Evolutionary conservation across 2,329 filamentous ascomycete genomes (phyloP).

Genomic region (Myrmaecium sp.): DNA sequence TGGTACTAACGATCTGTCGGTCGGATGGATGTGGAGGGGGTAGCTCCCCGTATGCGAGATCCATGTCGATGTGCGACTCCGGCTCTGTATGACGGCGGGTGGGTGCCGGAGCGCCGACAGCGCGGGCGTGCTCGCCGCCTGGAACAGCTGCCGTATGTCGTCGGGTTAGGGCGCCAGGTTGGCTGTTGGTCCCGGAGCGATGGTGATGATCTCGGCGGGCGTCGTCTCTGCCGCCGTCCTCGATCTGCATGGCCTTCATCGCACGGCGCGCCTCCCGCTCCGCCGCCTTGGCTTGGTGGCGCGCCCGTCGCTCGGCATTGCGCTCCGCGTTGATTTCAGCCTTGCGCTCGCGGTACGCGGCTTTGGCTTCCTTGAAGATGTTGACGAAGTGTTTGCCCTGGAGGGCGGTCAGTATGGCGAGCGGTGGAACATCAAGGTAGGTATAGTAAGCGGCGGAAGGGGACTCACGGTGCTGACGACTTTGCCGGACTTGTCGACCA

Average conservation of each 20-base stretch:
- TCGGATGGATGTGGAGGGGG: slow-evolving; percentile 44
- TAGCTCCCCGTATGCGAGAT: slow-evolving; percentile 76
- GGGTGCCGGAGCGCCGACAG: slow-evolving; percentile 5
- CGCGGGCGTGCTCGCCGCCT: slow-evolving; percentile 7
- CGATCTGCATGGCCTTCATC: slow-evolving; percentile 30
- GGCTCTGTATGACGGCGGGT: slow-evolving; percentile 11
- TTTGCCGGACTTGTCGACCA: slow-evolving; percentile 83
- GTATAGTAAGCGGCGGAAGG: slow-evolving; percentile 5
- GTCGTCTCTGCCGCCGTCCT: slow-evolving; percentile 19
- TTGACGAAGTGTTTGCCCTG: slow-evolving; percentile 80
- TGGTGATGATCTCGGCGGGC: slow-evolving; percentile 12
- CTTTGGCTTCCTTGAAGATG: slow-evolving; percentile 83
- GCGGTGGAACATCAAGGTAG: slow-evolving; percentile 1
- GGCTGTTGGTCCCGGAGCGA: slow-evolving; percentile 27
- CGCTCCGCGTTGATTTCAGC: slow-evolving; percentile 59
- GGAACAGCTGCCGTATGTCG: neutral
- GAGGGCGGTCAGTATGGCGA: slow-evolving; percentile 8
- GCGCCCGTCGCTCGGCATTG: slow-evolving; percentile 40
- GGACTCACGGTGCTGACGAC: slow-evolving; percentile 67
- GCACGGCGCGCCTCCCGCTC: slow-evolving; percentile 44
- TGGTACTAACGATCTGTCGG: too few species aligned
- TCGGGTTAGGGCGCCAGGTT: slow-evolving; percentile 1
- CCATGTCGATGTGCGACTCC: slow-evolving; percentile 55
- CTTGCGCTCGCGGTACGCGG: slow-evolving; percentile 76
- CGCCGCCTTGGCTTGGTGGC: slow-evolving; percentile 33